Evolutionary conservation across 2,329 filamentous ascomycete species (phyloP), one percentile per base, ranked within the genome.

Genomic region (Aspergillus latus): DNA sequence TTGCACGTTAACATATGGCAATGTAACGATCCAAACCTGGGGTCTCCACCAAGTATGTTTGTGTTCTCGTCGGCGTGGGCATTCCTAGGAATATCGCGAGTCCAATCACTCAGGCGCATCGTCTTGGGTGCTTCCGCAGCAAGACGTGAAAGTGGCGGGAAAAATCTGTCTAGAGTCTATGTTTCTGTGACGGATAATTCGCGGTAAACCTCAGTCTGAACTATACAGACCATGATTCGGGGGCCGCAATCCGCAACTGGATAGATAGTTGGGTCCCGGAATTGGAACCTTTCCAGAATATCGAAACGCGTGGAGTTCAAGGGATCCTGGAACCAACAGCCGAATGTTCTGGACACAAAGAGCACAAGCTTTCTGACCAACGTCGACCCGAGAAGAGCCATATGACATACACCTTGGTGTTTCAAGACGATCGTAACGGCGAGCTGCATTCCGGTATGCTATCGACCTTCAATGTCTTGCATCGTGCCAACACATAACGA

Each of bases 331-430:
- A 59, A 56, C 48, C 51, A 57, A 56, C 47, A 56, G 47, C 47
- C 59, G 59, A 63, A 52, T 60, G 59, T 61, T 59, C 55, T 62
- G 59, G 62, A 56, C 59, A 54, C 54, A 16, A 29, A 37, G 36
- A 49, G 44, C 16, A 49, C 52, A 40, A 26, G 43, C 37, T 48
- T 43, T 49, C 59, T 34, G 40, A 42, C 30, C 32, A 32, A 56
- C 51, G 40, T 47, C 16, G 15, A 21, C 29, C 28, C 45, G 21
- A 7, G 10, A 16, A 4, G 16, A 48, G 28, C 32, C 48, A 53
- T 26, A 32, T 26, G 13, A 50, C 13, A 36, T 28, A 34, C 28
- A 15, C 26, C 39, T 43, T 37, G 46, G 51, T 15, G 43, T 34
- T 49, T 57, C 21, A 46, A 55, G 52, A 52, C 48, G 43, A 46